Evolutionary conservation across 257 asterid species (phyloP).

Genomic region (Capsicum rhomboideum): DNA sequence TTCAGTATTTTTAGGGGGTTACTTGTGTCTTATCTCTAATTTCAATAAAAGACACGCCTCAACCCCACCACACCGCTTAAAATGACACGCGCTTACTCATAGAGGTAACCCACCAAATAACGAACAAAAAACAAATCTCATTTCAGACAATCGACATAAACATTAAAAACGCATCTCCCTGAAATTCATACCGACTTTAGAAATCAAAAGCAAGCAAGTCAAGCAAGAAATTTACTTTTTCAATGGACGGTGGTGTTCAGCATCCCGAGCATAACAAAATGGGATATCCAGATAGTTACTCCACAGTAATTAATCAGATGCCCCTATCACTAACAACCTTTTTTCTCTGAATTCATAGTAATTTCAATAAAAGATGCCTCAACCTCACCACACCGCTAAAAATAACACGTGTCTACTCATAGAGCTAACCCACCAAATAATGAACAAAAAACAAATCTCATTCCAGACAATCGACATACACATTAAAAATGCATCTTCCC

Average conservation of each 20-base stretch:
- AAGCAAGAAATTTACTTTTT: neutral
- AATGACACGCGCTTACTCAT: neutral
- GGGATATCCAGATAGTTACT: neutral
- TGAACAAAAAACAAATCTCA: neutral
- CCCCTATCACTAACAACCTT: neutral
- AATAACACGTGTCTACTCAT: neutral
- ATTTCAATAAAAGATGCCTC: neutral
- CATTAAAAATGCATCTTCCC: too few relatives aligned
- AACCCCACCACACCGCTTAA: neutral
- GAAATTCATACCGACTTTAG: neutral
- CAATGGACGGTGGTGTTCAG: neutral
- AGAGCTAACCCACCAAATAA: neutral
- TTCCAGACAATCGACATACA: too few relatives aligned
- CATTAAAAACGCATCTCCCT: neutral
- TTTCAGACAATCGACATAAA: neutral
- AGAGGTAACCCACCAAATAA: neutral
- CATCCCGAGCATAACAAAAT: neutral
- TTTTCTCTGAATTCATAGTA: too few relatives aligned
- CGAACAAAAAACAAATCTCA: neutral
- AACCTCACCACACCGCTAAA: neutral
- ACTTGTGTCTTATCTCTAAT: too few relatives aligned
- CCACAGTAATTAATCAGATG: neutral
- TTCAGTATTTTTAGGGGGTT: too few relatives aligned
- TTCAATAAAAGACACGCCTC: neutral
- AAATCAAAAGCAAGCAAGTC: neutral